Conservation (phyloP, 1,139 yeast genomes). For the Saccharomyces uvarum region DNA sequence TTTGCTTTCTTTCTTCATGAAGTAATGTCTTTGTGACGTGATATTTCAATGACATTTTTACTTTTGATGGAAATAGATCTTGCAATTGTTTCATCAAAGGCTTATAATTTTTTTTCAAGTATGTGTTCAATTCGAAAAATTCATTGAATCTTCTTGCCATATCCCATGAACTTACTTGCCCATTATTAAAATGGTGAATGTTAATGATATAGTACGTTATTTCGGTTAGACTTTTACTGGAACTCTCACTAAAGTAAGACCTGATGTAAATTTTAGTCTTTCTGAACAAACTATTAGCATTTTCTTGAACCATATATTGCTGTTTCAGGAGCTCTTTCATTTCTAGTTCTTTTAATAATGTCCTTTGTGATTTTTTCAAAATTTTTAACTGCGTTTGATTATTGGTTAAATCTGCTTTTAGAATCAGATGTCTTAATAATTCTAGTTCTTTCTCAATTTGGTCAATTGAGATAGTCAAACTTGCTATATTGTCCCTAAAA, state of each 20-base stretch:
- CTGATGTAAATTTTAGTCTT: conserved; percentile 60
- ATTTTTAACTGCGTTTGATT: conserved; percentile 62
- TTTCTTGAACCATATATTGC: conserved; percentile 76
- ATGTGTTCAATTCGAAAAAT: conserved; percentile 63
- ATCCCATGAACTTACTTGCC: conserved; percentile 72
- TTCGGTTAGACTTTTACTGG: conserved; percentile 47
- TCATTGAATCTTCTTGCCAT: conserved; percentile 85
- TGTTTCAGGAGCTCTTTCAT: conserved; percentile 68
- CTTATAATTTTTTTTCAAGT: conserved; percentile 45
- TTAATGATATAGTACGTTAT: conserved; percentile 69
- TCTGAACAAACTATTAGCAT: conserved; percentile 69
- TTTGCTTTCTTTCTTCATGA: conserved; percentile 51
- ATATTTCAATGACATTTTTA: conserved; percentile 53
- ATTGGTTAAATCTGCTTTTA: conserved; percentile 77
- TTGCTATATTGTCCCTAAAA: conserved; percentile 18
- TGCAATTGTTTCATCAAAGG: conserved; percentile 54
- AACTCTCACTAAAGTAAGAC: conserved; percentile 50
- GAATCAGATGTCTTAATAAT: conserved; percentile 57
- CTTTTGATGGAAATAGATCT: conserved; percentile 34
- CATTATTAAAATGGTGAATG: conserved; percentile 49
- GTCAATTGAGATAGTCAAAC: conserved; percentile 51
- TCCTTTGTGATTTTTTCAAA: conserved; percentile 54
- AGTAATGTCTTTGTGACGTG: conserved; percentile 45
- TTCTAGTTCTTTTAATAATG: conserved; percentile 62
- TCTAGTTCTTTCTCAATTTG: conserved; percentile 53